These are phyloP conservation scores for Ophiocordyceps unilateralis DNA, from an alignment of 2,329 filamentous ascomycete genomes.

Conservation along the genomic window DNA sequence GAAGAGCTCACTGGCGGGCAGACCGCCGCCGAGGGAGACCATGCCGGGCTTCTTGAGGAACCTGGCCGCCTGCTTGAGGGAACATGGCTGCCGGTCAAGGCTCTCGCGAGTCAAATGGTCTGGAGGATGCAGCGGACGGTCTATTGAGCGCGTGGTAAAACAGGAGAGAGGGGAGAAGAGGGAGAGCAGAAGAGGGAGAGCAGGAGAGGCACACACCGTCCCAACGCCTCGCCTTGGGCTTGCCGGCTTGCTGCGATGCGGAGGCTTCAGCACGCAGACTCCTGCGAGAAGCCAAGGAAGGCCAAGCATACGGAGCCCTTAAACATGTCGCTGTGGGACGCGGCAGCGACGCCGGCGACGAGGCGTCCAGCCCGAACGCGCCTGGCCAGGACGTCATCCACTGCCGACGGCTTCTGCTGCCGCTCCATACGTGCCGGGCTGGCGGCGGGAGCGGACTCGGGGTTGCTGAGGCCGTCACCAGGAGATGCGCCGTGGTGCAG, in stretches of 20 bases:
- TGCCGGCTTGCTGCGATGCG: slow-evolving; percentile 23
- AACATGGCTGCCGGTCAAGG: slow-evolving; percentile 41
- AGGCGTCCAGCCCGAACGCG: slow-evolving; percentile 57
- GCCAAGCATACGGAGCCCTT: slow-evolving; percentile 46
- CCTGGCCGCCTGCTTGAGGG: slow-evolving; percentile 68
- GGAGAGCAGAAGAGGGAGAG: not conserved
- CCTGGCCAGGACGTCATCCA: slow-evolving; percentile 14
- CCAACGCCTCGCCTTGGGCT: slow-evolving; percentile 68
- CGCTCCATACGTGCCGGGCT: slow-evolving; percentile 9
- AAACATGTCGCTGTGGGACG: slow-evolving; percentile 66
- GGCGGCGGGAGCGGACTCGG: slow-evolving; percentile 10
- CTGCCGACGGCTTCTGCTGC: slow-evolving; percentile 8
- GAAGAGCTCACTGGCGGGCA: slow-evolving; percentile 82
- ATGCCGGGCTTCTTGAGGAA: slow-evolving; percentile 66
- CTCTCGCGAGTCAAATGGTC: slow-evolving; percentile 44
- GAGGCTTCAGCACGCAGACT: not conserved
- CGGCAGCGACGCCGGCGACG: slow-evolving; percentile 59
- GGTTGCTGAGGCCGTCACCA: slow-evolving; percentile 6
- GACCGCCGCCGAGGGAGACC: slow-evolving; percentile 80
- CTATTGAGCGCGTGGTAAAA: not conserved
- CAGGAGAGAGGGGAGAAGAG: not conserved
- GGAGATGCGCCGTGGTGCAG: not conserved
- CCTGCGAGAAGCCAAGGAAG: not conserved
- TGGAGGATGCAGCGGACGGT: not conserved
- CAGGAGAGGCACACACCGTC: slow-evolving; percentile 45